Base-by-base conservation (phyloP, 2,329 filamentous ascomycete genomes). In the Aspergillus sp. region DNA sequence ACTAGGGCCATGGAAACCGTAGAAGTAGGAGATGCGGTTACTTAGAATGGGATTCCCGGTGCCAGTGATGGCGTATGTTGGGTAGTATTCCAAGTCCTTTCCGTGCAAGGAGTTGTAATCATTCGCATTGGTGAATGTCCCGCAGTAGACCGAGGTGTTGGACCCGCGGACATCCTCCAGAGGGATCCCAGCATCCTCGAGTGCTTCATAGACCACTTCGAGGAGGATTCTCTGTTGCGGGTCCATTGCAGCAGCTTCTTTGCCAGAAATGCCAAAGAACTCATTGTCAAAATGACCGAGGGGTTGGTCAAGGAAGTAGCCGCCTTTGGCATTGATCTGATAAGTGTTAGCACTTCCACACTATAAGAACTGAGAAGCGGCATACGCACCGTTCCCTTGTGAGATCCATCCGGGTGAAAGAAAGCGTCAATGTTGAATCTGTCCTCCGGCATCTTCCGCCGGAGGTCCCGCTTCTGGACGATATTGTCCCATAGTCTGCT, bases 141-240 rank as follows among this genome's bases (percentile, higher is more conserved):
- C 45, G 17, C 50, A 47, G 11, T 60, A 67, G 3, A 67, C 65
- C 3, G 58, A 54, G 11, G 62, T 66, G 19, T 60, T 33, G 10
- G 59, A 56, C 8, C 65, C 66, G 7, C 20, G 44, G 3, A 68
- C 13, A 2, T 47, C 43, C 26, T 54, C 55, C 24, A 59, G 53
- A 46, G 45, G 51, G 11, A 55, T 20, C 1, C 60, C 59, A 7
- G 55, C 57, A 26, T 50, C 38, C 22, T 58, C 66, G 41, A 59
- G 54, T 11, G 70, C 69, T 45, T 79, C 70, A 55, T 77, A 79
- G 0, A 74, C 71, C 1, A 63, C 65, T 55, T 77, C 70, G 4
- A 66, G 36, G 3, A 63, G 52, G 2, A 61, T 44, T 1, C 64
- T 44, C 36, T 65, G 62, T 42, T 65, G 61, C 16, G 64, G 64